Evolutionary conservation across 1,139 yeast species (phyloP).

Genomic region (Yamadazyma dendronema): DNA sequence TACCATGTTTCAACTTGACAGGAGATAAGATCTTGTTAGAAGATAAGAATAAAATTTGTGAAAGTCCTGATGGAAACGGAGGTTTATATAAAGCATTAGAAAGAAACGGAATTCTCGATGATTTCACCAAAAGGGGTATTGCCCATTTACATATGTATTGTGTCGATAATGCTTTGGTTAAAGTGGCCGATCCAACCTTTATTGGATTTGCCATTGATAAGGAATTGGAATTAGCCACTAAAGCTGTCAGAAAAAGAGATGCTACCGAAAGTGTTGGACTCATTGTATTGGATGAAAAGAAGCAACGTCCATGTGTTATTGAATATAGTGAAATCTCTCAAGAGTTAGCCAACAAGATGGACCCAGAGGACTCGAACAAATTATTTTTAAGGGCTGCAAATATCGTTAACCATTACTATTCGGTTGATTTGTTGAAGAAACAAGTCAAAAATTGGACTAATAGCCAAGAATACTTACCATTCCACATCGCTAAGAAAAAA

Average conservation of each 20-base stretch:
- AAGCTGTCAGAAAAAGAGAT: conserved; percentile 90
- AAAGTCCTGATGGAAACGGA: conserved; percentile 98
- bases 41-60: conserved; percentile 55
- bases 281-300: conserved; percentile 67
- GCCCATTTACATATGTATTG: conserved; percentile 95
- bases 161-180: conserved; percentile 90
- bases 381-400: conserved; percentile 89
- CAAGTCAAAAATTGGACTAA: conserved; percentile 70
- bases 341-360: conserved; percentile 65
- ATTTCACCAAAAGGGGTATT: conserved; percentile 66
- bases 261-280: conserved; percentile 90
- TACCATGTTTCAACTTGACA: conserved; percentile 78
- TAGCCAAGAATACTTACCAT: conserved; percentile 70
- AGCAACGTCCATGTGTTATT: conserved; percentile 78
- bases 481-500: conserved; percentile 92
- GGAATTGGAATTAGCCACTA: conserved; percentile 77
- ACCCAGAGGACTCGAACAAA: conserved; percentile 47
- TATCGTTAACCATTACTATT: conserved; percentile 95
- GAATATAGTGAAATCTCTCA: conserved; percentile 89
- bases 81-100: conserved; percentile 87
- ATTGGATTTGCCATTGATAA: conserved; percentile 78
- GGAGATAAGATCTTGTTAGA: conserved; percentile 73
- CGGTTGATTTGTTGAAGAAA: conserved; percentile 62
- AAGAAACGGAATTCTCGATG: conserved; percentile 63
- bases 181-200: conserved; percentile 92